These are phyloP conservation scores for Trichoderma endophyticum DNA, from an alignment of 2,329 filamentous ascomycete species.

Conservation along the genomic window DNA sequence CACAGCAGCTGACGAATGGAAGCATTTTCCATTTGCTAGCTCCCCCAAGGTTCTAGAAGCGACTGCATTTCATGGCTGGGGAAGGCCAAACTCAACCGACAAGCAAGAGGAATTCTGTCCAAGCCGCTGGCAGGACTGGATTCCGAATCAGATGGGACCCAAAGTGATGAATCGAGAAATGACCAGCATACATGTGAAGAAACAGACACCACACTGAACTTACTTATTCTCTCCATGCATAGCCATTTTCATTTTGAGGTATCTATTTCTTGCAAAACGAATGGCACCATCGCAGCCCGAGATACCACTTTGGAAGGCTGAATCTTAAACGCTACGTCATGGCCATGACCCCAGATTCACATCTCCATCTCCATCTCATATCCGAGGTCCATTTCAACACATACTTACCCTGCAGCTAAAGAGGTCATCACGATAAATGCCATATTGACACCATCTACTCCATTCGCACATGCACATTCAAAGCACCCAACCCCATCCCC, in stretches of 20 bases:
- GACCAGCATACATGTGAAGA: no score
- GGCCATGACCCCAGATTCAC: neutral
- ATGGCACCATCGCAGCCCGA: neutral
- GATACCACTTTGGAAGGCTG: neutral
- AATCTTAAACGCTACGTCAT: neutral
- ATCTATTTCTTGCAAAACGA: neutral
- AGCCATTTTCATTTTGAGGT: neutral
- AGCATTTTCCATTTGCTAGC: neutral
- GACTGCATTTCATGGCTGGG: neutral
- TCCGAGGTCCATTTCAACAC: neutral
- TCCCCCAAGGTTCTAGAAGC: neutral
- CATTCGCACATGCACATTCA: neutral
- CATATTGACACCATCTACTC: neutral
- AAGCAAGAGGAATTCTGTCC: neutral
- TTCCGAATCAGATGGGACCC: neutral
- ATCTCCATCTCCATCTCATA: neutral
- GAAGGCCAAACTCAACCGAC: neutral
- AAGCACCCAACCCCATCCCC: neutral
- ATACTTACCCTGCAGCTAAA: neutral
- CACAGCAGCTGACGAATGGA: constrained; percentile 7
- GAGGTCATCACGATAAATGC: neutral
- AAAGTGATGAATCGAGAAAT: no score
- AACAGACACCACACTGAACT: no score
- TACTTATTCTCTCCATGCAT: neutral
- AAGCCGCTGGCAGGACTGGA: neutral